Conservation (phyloP, 768 basidiomycete species). For the Leccinellum albellum region DNA sequence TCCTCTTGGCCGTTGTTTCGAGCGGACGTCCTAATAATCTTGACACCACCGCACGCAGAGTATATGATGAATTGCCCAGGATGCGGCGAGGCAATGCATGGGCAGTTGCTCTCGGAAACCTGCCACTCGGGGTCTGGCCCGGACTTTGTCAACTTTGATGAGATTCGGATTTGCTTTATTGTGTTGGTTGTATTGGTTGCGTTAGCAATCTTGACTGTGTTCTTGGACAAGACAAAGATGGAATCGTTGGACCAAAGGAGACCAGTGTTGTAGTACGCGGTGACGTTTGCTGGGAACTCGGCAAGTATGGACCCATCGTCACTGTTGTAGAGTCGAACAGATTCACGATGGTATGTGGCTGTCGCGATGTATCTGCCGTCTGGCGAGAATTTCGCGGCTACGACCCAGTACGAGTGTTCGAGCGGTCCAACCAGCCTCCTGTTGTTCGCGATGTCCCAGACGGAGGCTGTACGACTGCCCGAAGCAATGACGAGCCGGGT, state of each 20-base stretch:
- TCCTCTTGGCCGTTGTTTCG: neutral
- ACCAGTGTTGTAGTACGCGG: conserved; percentile 10
- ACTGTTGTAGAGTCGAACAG: conserved; percentile 8
- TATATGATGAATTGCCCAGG: neutral
- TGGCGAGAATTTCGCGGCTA: conserved; percentile 14
- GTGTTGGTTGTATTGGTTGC: neutral
- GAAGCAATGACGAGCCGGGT: conserved; percentile 5
- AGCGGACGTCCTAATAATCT: neutral
- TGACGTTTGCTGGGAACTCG: conserved; percentile 1
- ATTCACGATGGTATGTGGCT: conserved; percentile 4
- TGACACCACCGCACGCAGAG: conserved; percentile 1
- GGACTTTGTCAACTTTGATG: neutral
- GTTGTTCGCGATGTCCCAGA: conserved; percentile 3
- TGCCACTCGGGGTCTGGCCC: neutral
- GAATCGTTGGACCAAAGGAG: conserved; percentile 5
- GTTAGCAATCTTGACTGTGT: neutral
- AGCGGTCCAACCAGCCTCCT: neutral
- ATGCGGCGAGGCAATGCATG: conserved; percentile 8
- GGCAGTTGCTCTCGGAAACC: conserved; percentile 1
- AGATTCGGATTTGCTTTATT: neutral
- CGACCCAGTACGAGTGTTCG: conserved; percentile 7
- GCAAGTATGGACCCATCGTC: neutral
- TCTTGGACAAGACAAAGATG: conserved; percentile 4
- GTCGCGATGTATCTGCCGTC: conserved; percentile 7
- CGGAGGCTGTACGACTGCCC: conserved; percentile 1